Evolutionary conservation across 768 basidiomycete genomes (phyloP), one percentile per base, ranked within the genome.

Genomic region (Leccinum obscurum): DNA sequence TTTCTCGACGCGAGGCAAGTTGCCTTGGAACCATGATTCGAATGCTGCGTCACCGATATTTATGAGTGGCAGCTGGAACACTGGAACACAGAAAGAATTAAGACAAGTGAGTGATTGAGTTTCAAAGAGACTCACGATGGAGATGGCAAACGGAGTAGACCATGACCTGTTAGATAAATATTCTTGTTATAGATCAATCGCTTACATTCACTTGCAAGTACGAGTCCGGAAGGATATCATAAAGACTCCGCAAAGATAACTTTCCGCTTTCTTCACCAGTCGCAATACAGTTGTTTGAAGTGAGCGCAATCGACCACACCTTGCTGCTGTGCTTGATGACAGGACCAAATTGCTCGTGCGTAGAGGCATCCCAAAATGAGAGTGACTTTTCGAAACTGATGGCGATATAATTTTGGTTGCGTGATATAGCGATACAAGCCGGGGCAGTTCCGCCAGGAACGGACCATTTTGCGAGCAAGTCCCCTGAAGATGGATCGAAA

Each of bases 351-450:
- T 53, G 60, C 34, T 13, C 10, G 26, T 39, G 17, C 0, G 41
- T 48, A 30, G 51, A 11, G 9, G 26, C 17, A 17, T 60, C 51
- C 59, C 59, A 60, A 24, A 61, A 60, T 4, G 50, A 60, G 13
- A 60, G 8, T 1, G 50, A 17, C 4, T 56, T 4, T n/a, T 17
- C 3, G 2, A 48, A 24, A 1, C 13, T 13, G 30, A 52, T 24
- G 13, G 20, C 30, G 35, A 22, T 8, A 41, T 52, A 60, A 20
- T 28, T 54, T 32, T 22, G 30, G 15, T 32, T 50, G 41, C 13
- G 50, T 9, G 59, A 35, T 20, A 56, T 30, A 2, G 13, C 15
- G 32, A 60, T 44, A 6, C 37, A 60, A 44, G 30, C 15, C 2
- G 35, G 41, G 13, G 26, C 20, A 20, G 15, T 26, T 24, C 20